These are phyloP conservation scores for Fusarium chlamydosporum DNA, from an alignment of 2,329 filamentous ascomycete genomes.

Conservation along the genomic window DNA sequence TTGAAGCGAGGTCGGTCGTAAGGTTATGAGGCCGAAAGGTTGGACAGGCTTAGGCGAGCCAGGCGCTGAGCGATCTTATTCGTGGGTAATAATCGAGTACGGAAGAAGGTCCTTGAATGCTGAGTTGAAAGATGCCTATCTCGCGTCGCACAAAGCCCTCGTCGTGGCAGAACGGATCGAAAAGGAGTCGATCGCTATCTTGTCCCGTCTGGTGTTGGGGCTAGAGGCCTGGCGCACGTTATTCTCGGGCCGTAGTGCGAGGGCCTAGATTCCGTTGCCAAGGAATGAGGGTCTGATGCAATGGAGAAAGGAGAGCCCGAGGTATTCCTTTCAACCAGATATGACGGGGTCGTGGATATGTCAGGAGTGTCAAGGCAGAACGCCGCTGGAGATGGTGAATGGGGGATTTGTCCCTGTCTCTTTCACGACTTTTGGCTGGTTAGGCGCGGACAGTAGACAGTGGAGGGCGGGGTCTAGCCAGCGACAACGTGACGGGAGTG, in stretches of 20 bases:
- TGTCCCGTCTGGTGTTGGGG: constrained; percentile 19
- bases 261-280: constrained; percentile 11
- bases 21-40: constrained; percentile 25
- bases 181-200: constrained; percentile 30
- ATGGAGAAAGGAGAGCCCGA: constrained; percentile 12
- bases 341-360: constrained; percentile 25
- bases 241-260: constrained; percentile 25
- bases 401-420: constrained; percentile 32
- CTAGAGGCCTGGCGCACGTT: constrained; percentile 11
- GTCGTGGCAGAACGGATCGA: constrained; percentile 22
- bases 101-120: constrained; percentile 17
- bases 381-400: constrained; percentile 40
- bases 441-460: constrained; percentile 45
- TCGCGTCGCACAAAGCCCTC: constrained; percentile 20
- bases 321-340: constrained; percentile 12
- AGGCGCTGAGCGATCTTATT: constrained; percentile 37
- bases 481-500: constrained; percentile 52
- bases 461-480: constrained; percentile 49
- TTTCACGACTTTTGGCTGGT: constrained; percentile 50
- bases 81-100: constrained; percentile 29
- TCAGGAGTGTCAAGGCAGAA: constrained; percentile 35
- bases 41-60: constrained; percentile 38
- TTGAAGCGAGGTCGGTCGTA: constrained; percentile 16
- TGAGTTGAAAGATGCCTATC: constrained; percentile 10
- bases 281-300: constrained; percentile 15